Percentiles rank a stretch among this genome's conserved stretches.
phyloP scores from a whole-genome alignment of 169 alveolate species.

The Besnoitia besnoiti region DNA sequence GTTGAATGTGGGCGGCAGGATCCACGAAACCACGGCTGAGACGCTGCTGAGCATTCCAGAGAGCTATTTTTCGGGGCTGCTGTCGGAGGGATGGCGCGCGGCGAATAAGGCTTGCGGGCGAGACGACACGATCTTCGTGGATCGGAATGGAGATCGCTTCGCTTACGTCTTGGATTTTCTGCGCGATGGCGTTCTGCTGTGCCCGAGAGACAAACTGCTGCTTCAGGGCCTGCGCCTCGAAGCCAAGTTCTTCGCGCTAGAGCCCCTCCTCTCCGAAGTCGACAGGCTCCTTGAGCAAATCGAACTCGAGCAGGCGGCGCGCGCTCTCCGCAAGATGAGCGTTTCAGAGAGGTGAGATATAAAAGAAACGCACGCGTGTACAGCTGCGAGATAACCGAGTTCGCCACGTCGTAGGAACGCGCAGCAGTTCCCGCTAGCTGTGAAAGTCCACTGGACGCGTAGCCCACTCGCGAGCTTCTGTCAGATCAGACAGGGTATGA shows the following conservation, averaged over 20 bases:
- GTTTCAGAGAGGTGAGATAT: neutral
- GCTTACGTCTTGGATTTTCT: slow-evolving; percentile 52
- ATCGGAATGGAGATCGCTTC: slow-evolving; percentile 58
- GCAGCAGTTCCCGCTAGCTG: no score
- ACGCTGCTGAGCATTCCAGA: slow-evolving; percentile 42
- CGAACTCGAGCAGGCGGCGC: slow-evolving; percentile 5
- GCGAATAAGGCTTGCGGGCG: neutral
- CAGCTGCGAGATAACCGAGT: no score
- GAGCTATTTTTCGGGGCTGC: slow-evolving; percentile 40
- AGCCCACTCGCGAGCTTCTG: no score
- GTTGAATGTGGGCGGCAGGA: slow-evolving; percentile 63
- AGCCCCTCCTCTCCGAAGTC: slow-evolving; percentile 39
- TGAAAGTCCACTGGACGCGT: no score
- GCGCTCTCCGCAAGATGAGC: neutral
- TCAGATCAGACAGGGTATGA: no score
- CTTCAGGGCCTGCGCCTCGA: slow-evolving; percentile 62
- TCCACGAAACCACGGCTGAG: slow-evolving; percentile 38
- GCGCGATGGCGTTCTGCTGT: slow-evolving; percentile 47
- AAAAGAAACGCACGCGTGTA: no score
- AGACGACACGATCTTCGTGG: slow-evolving; percentile 34
- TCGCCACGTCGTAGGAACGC: no score
- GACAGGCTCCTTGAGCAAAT: neutral
- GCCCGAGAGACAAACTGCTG: slow-evolving; percentile 45
- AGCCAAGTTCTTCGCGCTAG: slow-evolving; percentile 52
- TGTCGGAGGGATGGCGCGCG: slow-evolving; percentile 47